Evolutionary conservation across 2,329 filamentous ascomycete genomes (phyloP).

Genomic region (Sclerotinia sclerotiorum): DNA sequence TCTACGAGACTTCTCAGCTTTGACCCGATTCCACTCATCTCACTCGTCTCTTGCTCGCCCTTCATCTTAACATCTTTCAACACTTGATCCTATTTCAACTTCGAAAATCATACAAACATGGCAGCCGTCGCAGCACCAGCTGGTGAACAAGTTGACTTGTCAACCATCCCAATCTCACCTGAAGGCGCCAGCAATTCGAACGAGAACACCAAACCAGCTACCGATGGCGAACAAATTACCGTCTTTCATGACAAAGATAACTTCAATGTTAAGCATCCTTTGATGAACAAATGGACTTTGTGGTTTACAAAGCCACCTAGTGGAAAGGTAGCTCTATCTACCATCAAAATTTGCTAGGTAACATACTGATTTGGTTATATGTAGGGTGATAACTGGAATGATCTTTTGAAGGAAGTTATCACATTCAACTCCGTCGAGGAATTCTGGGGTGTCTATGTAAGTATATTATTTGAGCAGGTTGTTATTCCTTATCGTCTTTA

Average conservation of each 20-base stretch:
- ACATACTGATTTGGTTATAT: constrained; percentile 32
- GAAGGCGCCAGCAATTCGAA: constrained; percentile 57
- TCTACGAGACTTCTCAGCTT: constrained; percentile 3
- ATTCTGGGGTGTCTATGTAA: constrained; percentile 98
- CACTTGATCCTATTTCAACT: constrained; percentile 10
- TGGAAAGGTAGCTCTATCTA: constrained; percentile 69
- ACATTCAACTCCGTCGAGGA: constrained; percentile 98
- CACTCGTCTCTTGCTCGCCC: not conserved
- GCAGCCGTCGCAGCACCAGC: constrained; percentile 32
- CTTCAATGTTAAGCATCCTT: constrained; percentile 98
- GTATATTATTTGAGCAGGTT: constrained; percentile 42
- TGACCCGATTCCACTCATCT: constrained; percentile 1
- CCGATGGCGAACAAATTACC: constrained; percentile 69
- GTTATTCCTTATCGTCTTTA: not conserved
- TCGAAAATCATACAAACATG: constrained; percentile 30
- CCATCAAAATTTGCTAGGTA: not conserved
- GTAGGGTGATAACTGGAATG: constrained; percentile 97
- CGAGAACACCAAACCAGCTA: constrained; percentile 45
- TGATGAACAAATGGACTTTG: constrained; percentile 96
- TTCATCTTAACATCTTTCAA: constrained; percentile 14
- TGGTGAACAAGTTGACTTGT: constrained; percentile 59
- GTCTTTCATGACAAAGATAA: constrained; percentile 98
- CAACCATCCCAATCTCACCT: constrained; percentile 66
- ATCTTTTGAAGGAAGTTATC: constrained; percentile 96
- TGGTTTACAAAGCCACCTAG: constrained; percentile 99